A percentile compares a stretch with the other conserved stretches of the same genome.
phyloP scores from a whole-genome alignment of 192 early-diverging fungal genomes.

The Phlyctochytrium planicorne region DNA sequence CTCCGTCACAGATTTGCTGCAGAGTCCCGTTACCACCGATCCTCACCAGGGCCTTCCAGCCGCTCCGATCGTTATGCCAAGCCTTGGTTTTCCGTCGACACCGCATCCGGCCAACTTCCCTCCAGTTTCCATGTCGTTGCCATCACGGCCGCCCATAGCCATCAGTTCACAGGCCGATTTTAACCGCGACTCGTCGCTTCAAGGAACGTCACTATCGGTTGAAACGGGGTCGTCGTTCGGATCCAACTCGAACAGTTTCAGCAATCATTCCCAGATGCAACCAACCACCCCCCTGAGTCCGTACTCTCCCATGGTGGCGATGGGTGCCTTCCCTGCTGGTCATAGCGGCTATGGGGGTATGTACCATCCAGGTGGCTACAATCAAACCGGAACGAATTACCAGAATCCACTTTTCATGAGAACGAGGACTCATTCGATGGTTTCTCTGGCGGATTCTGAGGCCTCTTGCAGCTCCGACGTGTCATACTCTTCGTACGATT shows the following conservation, averaged over 20 bases:
- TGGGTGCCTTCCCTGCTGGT: neutral
- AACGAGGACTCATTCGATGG: neutral
- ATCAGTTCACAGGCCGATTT: too few species aligned
- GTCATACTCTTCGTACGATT: neutral
- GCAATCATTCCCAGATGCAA: neutral
- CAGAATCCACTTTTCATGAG: neutral
- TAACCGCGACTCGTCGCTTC: too few species aligned
- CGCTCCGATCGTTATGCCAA: neutral
- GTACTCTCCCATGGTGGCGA: neutral
- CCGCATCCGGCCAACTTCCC: too few species aligned
- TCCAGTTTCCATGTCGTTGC: too few species aligned
- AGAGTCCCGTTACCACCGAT: neutral
- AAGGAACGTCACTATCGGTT: too few species aligned
- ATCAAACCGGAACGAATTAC: neutral
- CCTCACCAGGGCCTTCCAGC: neutral
- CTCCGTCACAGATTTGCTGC: neutral
- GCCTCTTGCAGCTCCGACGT: neutral
- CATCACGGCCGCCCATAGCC: too few species aligned
- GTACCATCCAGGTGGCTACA: neutral
- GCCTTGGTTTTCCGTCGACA: neutral
- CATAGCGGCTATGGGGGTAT: neutral
- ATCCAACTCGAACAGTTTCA: neutral
- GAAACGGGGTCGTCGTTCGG: neutral
- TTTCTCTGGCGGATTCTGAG: constrained; percentile 6
- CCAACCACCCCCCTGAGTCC: neutral